Evolutionary conservation across 202 grass and related monocot species (phyloP), one percentile per base, ranked within the genome.

Genomic region (Setaria viridis): DNA sequence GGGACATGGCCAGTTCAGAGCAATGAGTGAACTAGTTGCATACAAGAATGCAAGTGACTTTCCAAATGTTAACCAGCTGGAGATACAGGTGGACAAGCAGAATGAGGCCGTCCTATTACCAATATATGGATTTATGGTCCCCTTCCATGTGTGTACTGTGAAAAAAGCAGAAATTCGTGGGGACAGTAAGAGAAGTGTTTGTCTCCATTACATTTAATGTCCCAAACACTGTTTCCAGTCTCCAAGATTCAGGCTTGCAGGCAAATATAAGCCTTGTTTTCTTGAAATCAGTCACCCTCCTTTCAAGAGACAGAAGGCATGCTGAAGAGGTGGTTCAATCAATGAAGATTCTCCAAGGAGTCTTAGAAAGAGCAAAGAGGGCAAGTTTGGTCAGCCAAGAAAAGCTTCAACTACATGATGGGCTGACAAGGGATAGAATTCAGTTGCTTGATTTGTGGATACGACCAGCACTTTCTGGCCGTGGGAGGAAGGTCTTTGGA

Each of bases 381-480:
- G 94, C 94, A 37, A 97, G 87, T 46, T 84, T 97, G 66, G 91
- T 97, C 81, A 94, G 82, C 43, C 94, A 97, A 85, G 91, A 97
- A 80, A 94, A 90, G 69, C 87, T 97, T 9, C 94, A 97, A 62
- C 21, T 30, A 30, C 58, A 62, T 62, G 89, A 12, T 90, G 47
- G 59, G 72, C 58, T 62, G 58, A 62, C 58, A 81, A 93, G 62
- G 45, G 89, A 42, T 62, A 88, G 80, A 39, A 93, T 81, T 72
- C 93, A 93, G 76, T 51, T 84, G 64, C 81, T 93, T 77, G 94
- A 97, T 87, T 71, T 97, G 53, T 97, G 94, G 94, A 97, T 95
- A 81, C 71, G 93, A 1, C 93, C 93, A 45, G 42, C 62, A 60
- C 93, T 95, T 67, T 86, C 91, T 84, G 91, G 93, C 62, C 89